A percentile compares a stretch with the other conserved stretches of the same genome.
Evolutionary conservation across 176 grass and related monocot species (phyloP).

Genomic region (Panicum miliaceum): DNA sequence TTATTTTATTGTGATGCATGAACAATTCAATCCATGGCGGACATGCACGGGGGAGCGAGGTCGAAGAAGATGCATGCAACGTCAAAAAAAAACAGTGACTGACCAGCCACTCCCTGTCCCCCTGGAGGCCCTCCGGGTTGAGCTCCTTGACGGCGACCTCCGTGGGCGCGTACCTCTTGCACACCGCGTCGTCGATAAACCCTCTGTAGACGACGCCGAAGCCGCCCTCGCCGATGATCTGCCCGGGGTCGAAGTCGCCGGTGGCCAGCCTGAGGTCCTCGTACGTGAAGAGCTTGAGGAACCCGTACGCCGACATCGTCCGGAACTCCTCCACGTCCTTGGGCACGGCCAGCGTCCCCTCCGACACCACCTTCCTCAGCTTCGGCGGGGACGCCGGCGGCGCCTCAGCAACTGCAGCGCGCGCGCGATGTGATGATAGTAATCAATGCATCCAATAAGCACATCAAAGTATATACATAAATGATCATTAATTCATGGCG

Average conservation of each 20-base stretch:
- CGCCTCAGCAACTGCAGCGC: not conserved
- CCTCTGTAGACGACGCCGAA: conserved; percentile 83
- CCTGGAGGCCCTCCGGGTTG: conserved; percentile 72
- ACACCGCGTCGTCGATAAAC: conserved; percentile 18
- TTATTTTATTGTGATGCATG: too few species aligned
- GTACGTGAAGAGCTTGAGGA: conserved; percentile 63
- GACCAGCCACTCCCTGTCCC: conserved; percentile 85
- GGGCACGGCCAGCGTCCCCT: conserved; percentile 52
- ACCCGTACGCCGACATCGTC: conserved; percentile 58
- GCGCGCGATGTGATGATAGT: too few species aligned
- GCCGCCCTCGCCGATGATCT: conserved; percentile 77
- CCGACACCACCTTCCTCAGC: conserved; percentile 61
- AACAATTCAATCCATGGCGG: too few species aligned
- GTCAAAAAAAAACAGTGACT: too few species aligned
- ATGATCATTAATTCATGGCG: too few species aligned
- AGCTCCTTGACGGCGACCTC: conserved; percentile 74
- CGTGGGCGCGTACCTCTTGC: conserved; percentile 28
- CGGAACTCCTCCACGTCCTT: conserved; percentile 79
- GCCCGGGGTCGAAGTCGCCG: conserved; percentile 50
- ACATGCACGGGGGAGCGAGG: too few species aligned
- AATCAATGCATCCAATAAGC: not conserved
- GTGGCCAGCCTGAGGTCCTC: conserved; percentile 61
- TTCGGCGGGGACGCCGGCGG: conserved; percentile 26
- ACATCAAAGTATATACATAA: too few species aligned
- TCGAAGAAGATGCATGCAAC: too few species aligned